Evolutionary conservation across 2,329 filamentous ascomycete genomes (phyloP).

Genomic region (Magnaporthiopsis incrustans): DNA sequence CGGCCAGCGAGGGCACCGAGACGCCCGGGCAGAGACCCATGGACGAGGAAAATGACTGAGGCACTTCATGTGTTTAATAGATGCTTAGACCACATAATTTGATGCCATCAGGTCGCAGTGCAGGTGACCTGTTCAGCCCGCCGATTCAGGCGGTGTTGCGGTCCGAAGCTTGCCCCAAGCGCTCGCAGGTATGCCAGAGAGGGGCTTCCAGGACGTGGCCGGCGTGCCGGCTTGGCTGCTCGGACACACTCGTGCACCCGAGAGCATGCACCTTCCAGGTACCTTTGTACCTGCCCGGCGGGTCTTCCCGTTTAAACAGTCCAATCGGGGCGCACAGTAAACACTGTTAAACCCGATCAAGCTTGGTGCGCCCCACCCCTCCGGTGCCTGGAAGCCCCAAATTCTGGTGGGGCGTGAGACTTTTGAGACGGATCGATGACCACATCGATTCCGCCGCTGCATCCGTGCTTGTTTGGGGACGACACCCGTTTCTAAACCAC

Average conservation of each 20-base stretch:
- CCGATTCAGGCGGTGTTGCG: too few relatives aligned
- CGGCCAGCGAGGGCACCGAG: constrained; percentile 69
- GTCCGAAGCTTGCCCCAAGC: not conserved
- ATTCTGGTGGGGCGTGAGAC: not conserved
- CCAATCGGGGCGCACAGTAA: not conserved
- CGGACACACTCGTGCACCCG: too few relatives aligned
- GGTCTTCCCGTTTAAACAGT: not conserved
- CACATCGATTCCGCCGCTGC: not conserved
- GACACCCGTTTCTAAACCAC: not conserved
- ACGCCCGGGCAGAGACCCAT: constrained; percentile 53
- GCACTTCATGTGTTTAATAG: not conserved
- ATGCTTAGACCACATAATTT: not conserved
- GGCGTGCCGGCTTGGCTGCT: too few relatives aligned
- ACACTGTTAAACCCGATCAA: not conserved
- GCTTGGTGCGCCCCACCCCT: not conserved
- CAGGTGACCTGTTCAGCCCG: not conserved
- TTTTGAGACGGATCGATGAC: constrained; percentile 1
- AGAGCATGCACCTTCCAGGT: not conserved
- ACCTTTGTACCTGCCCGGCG: too few relatives aligned
- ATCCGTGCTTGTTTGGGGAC: not conserved
- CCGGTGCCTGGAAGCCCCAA: not conserved
- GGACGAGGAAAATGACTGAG: constrained; percentile 31
- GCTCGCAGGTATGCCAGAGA: not conserved
- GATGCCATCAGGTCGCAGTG: not conserved
- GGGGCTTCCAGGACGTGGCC: too few relatives aligned